Percentiles rank a stretch among this genome's conserved stretches.
phyloP scores from a whole-genome alignment of 345 rosid species.

The Populus tremula region DNA sequence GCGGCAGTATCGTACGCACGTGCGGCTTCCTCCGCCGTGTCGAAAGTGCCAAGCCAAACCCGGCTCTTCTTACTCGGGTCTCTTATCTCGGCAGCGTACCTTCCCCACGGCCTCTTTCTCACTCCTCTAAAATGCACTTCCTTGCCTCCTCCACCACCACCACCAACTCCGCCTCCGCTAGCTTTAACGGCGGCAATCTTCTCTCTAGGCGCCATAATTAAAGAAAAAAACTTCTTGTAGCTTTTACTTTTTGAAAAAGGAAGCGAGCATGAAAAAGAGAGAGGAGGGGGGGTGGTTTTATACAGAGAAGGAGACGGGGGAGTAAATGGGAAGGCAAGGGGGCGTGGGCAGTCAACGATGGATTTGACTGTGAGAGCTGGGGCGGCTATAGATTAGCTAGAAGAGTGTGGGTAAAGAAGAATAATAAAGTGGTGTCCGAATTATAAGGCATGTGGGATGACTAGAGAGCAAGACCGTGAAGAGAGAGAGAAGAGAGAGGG shows the following conservation, averaged over 20 bases:
- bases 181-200: conserved; percentile 31
- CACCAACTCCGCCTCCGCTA: conserved; percentile 11
- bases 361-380: conserved; percentile 40
- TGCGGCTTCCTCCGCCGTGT: conserved; percentile 76
- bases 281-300: conserved; percentile 18
- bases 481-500: background rate
- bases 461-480: conserved; percentile 6
- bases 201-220: conserved; percentile 49
- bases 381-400: conserved; percentile 24
- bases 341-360: conserved; percentile 28
- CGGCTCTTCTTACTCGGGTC: conserved; percentile 70
- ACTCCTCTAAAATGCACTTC: conserved; percentile 73
- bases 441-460: conserved; percentile 37
- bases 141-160: conserved; percentile 17
- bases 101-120: conserved; percentile 89
- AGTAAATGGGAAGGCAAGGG: conserved; percentile 7
- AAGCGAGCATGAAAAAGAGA: background rate
- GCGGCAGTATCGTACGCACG: conserved; percentile 72
- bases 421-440: background rate
- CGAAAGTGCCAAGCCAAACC: conserved; percentile 89
- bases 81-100: conserved; percentile 85
- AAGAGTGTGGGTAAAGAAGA: background rate
- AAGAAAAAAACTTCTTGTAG: background rate
- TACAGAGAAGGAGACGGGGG: conserved; percentile 15
- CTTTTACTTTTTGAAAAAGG: background rate